Base-by-base conservation (phyloP, 2,329 filamentous ascomycete genomes). In the Fusarium scirpi region DNA sequence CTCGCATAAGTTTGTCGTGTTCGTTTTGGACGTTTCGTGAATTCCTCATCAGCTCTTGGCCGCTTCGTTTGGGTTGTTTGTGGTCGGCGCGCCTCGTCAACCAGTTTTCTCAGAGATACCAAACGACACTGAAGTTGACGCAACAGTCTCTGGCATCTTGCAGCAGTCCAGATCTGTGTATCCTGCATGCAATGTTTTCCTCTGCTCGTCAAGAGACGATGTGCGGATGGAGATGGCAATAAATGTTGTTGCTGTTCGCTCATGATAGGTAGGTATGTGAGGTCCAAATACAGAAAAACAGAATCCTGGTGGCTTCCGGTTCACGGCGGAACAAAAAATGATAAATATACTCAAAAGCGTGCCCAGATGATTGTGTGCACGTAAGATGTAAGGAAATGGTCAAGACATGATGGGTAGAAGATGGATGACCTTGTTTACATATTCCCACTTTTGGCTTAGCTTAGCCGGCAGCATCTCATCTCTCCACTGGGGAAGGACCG, bases 101-200 rank as follows among this genome's bases (percentile, higher is more conserved):
- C 72, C 12, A 82, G 74, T 45, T 79, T 81, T 38, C 80, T 79
- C 8, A 86, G 72, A 4, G 78, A 74, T n/a, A 76, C 71, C 25
- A 86, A 69, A 12, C 84, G 81, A 10, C 82, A 79, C 30, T 85
- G 79, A 1, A 86, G 73, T 34, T 85, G 84, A 5, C 84, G 82
- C 20, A 86, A 78, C 8, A 85, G 73, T 4, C 83, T 79, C 49
- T 83, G 81, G 46, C 84, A 86, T 58, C 83, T 77, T 52, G 82
- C 80, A 8, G 84, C 82, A 7, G 83, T 86, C 85, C 85, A 86
- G 15, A 77, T 77, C 46, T 80, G 79, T 15, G 61, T n/a, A 32
- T 72, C 64, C 45, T 71, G 58, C 41, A 58, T 58, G 47, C 48
- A 46, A 20, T 44, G 43, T 32, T 60, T 66, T 6, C 27, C 27